Base-by-base conservation (phyloP, 108 stramenopile species). In the Discostella stelligeroides region DNA sequence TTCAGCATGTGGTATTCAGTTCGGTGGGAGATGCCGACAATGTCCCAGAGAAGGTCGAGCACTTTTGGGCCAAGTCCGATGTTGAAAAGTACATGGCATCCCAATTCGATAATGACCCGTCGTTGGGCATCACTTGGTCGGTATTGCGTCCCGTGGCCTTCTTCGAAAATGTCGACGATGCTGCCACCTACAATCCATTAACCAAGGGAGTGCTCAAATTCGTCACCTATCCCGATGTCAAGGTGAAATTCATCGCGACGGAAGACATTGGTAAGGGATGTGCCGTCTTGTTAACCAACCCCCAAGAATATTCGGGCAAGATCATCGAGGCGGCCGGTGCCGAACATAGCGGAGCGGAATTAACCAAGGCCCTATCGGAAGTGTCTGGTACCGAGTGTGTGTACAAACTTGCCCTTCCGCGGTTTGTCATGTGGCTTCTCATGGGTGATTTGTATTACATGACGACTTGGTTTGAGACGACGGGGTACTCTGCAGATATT, bases 121-220 rank as follows among this genome's bases (percentile, higher is more conserved):
- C n/a, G n/a, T n/a, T n/a, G 23, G 29, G 47, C 30, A 76, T 60
- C 11, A 70, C 75, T 8, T 76, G 75, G 75, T 76, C 75, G 5
- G 69, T 76, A 12, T 61, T 76, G 45, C 75, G 75, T 49, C 75
- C 75, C 29, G 75, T 76, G 37, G 69, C 69, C 39, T 76, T 76
- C 61, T 63, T 76, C 27, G 75, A 76, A 43, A 76, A 70, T 43
- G 41, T 76, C 15, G 68, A 76, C 23, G 75, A 76, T 76, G 37
- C 46, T 14, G 42, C 34, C 17, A 76, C 61, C 48, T 69, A 42
- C 59, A 76, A 76, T 38, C 69, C 75, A 13, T 46, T 76, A 17
- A 70, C 46, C 42, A 76, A 76, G 68, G 75, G 75, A 5, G 41
- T 14, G 12, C 41, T 76, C 38, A 76, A 76, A 41, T 70, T 76